Conservation (phyloP, 805 yeast species). For the Debaryomyces hansenii region DNA sequence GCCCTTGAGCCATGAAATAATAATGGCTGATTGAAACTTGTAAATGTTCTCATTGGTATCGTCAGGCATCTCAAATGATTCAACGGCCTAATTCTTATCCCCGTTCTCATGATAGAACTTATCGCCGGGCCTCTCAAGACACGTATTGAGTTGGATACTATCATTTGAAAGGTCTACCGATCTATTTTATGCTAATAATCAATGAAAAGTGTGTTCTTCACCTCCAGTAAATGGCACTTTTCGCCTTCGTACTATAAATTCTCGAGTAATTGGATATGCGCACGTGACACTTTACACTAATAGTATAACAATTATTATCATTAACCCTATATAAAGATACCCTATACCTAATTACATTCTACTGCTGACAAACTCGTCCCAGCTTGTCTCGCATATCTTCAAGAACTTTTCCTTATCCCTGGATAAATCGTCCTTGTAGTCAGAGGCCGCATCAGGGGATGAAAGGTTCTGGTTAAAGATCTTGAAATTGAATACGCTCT, state of each 20-base stretch:
- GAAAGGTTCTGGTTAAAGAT: slow-evolving; percentile 20
- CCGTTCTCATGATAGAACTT: not conserved
- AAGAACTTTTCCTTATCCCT: slow-evolving; percentile 38
- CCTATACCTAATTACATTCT: slow-evolving; percentile 2
- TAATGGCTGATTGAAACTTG: slow-evolving; percentile 2
- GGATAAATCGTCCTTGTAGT: slow-evolving; percentile 10
- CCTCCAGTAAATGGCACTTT: too few species aligned
- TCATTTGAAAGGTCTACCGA: not conserved
- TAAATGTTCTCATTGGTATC: not conserved
- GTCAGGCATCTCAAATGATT: not conserved
- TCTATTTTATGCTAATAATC: not conserved
- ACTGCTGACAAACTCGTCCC: slow-evolving; percentile 37
- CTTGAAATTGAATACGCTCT: slow-evolving; percentile 33
- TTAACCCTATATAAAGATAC: not conserved
- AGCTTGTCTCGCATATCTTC: slow-evolving; percentile 43
- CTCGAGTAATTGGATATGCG: too few species aligned
- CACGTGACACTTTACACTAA: too few species aligned
- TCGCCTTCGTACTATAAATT: too few species aligned
- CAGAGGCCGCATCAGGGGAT: not conserved
- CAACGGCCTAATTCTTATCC: not conserved
- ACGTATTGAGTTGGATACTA: not conserved
- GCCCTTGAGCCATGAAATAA: slow-evolving; percentile 1
- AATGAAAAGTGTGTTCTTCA: not conserved
- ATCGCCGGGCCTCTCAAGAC: not conserved
- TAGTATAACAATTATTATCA: too few species aligned